These are phyloP conservation scores for Pyricularia sp. DNA, from an alignment of 2,329 filamentous ascomycete genomes.

Conservation along the genomic window DNA sequence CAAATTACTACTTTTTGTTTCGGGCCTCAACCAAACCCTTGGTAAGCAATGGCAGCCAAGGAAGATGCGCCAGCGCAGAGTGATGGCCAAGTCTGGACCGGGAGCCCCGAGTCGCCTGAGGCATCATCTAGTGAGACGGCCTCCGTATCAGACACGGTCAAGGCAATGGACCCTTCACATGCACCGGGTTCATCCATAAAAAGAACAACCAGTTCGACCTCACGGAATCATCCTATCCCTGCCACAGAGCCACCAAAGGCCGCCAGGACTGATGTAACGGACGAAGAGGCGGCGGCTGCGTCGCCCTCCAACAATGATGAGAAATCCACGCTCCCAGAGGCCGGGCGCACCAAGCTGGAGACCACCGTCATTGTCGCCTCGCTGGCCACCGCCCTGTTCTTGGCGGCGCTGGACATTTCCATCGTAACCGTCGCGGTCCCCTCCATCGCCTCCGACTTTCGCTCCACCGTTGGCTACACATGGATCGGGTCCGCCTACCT, in stretches of 20 bases:
- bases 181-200: not conserved
- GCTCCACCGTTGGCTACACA: conserved; percentile 53
- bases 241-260: not conserved
- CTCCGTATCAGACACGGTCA: not conserved
- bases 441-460: conserved; percentile 43
- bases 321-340: conserved; percentile 12
- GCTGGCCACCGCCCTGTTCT: conserved; percentile 27
- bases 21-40: not conserved
- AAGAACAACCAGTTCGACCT: not conserved
- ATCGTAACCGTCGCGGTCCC: conserved; percentile 51
- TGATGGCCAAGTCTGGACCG: not conserved
- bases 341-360: conserved; percentile 15
- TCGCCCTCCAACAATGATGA: not conserved
- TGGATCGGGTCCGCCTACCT: conserved; percentile 69
- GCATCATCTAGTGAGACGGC: not conserved
- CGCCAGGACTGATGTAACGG: not conserved
- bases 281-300: not conserved
- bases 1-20: not conserved
- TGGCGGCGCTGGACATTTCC: conserved; percentile 37
- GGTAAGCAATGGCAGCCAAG: not conserved
- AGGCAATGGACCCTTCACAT: not conserved
- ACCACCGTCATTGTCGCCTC: conserved; percentile 23
- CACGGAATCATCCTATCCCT: not conserved
- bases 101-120: not conserved
- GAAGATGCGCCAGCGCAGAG: not conserved